Evolutionary conservation across 129 eudicot genomes (phyloP), one percentile per base, ranked within the genome.

Genomic region (Daucus carota): DNA sequence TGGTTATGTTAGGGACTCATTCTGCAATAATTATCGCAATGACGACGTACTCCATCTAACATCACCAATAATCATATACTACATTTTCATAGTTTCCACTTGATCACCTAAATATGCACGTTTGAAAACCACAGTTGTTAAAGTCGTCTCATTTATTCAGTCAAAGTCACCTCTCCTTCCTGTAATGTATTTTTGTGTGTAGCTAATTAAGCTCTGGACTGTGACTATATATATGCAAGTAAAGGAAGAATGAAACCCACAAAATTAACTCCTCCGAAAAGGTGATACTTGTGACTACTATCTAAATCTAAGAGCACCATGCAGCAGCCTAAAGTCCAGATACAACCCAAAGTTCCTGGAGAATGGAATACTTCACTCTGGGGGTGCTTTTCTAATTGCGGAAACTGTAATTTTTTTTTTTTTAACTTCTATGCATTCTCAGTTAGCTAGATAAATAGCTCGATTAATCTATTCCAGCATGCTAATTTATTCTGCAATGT

Each of bases 381-480:
- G 63, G 63, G 63, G 8, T 54, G 63, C 63, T 54, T 54, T 54
- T 54, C 63, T n/a, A 31, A 54, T 54, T 54, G 31, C 4, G 63
- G 63, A n/a, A 54, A 54, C 31, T 54, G 63, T 54, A 54, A 54
- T 54, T n/a, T n/a, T n/a, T 26, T 31, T n/a, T 9, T n/a, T n/a
- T n/a, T n/a, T n/a, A n/a, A 18, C 26, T 24, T 9, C 89, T 11
- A 14, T 54, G 63, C 63, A 47, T 16, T n/a, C n/a, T n/a, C 5
- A 17, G 57, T 47, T 36, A 36, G 3, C 40, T 36, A 36, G 40
- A 36, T 36, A 36, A 5, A 36, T 36, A 36, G 40, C 3, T 5
- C 40, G 5, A 36, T 36, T 1, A 36, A 36, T 36, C 40, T 2
- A 36, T 2, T 40, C 0, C 43, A 4, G 43, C 43, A 36, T 2